phyloP scores from a whole-genome alignment of 176 grass and related monocot species.

The Oryza longistaminata region DNA sequence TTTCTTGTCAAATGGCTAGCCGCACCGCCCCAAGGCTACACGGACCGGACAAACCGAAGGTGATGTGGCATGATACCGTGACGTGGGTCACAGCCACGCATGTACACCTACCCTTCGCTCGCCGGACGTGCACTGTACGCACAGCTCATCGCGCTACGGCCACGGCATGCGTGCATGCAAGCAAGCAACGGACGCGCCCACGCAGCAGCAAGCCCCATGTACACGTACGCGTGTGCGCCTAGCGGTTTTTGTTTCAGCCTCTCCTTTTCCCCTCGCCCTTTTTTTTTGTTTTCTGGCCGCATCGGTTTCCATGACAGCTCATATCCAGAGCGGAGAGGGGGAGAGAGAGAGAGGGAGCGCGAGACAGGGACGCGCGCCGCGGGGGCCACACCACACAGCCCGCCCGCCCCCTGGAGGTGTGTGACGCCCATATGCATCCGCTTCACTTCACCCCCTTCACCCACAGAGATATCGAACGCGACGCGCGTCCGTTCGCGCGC shows the following conservation, averaged over 20 bases:
- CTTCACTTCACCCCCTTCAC: too few relatives aligned
- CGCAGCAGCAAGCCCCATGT: background rate
- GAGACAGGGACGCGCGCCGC: background rate
- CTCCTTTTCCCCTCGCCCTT: background rate
- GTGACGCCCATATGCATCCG: conserved; percentile 5
- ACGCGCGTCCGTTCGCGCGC: background rate
- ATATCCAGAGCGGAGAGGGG: conserved; percentile 40
- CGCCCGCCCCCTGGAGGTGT: background rate
- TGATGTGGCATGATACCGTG: background rate
- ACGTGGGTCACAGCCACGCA: background rate
- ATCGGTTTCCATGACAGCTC: conserved; percentile 54
- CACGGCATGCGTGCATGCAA: background rate
- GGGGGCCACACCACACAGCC: background rate
- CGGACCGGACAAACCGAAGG: background rate
- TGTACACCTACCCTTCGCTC: background rate
- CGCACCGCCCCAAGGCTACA: background rate
- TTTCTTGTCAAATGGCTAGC: conserved; percentile 2
- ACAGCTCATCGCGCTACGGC: background rate
- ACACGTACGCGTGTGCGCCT: background rate
- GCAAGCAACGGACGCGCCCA: background rate
- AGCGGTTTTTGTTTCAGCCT: background rate
- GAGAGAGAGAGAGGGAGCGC: too few relatives aligned
- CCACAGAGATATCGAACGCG: background rate
- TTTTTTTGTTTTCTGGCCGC: background rate
- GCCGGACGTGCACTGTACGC: too few relatives aligned